Evolutionary conservation across 2,329 filamentous ascomycete genomes (phyloP).

Genomic region (Periconia macrospinosa): DNA sequence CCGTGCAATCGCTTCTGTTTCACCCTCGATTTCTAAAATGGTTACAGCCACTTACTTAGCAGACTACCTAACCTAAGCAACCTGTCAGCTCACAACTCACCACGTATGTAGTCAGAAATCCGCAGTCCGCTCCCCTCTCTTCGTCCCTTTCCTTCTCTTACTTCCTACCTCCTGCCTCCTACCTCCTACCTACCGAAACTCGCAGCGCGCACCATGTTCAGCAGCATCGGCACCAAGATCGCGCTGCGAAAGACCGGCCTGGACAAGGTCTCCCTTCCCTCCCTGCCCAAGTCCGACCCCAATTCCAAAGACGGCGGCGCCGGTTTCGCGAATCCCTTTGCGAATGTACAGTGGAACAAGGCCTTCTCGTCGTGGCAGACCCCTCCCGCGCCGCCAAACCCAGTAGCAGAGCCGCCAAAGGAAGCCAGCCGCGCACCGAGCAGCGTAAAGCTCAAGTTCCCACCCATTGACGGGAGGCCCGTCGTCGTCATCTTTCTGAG

Average conservation of each 20-base stretch:
- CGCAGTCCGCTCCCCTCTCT: not conserved
- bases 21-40: slow-evolving; percentile 19
- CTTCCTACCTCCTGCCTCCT: slow-evolving; percentile 1
- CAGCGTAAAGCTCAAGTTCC: slow-evolving; percentile 34
- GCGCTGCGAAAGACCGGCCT: slow-evolving; percentile 61
- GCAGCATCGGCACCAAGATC: slow-evolving; percentile 59
- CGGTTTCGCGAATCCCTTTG: slow-evolving; percentile 36
- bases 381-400: slow-evolving; percentile 28
- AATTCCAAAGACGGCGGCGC: slow-evolving; percentile 27
- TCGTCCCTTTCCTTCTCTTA: slow-evolving; percentile 5
- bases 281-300: slow-evolving; percentile 15
- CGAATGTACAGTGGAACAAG: slow-evolving; percentile 41
- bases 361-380: slow-evolving; percentile 38
- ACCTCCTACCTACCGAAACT: slow-evolving; percentile 1
- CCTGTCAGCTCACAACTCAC: slow-evolving; percentile 6
- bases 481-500: slow-evolving; percentile 35
- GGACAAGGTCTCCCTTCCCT: slow-evolving; percentile 52
- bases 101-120: slow-evolving; percentile 10
- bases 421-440: slow-evolving; percentile 31
- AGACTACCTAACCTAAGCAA: not conserved
- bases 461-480: slow-evolving; percentile 32
- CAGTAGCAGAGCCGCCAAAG: slow-evolving; percentile 28
- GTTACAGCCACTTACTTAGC: slow-evolving; percentile 15
- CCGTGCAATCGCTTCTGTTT: slow-evolving; percentile 33
- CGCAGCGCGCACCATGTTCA: slow-evolving; percentile 51